Base-by-base conservation (phyloP, 345 rosid genomes). In the Arabis alpina region DNA sequence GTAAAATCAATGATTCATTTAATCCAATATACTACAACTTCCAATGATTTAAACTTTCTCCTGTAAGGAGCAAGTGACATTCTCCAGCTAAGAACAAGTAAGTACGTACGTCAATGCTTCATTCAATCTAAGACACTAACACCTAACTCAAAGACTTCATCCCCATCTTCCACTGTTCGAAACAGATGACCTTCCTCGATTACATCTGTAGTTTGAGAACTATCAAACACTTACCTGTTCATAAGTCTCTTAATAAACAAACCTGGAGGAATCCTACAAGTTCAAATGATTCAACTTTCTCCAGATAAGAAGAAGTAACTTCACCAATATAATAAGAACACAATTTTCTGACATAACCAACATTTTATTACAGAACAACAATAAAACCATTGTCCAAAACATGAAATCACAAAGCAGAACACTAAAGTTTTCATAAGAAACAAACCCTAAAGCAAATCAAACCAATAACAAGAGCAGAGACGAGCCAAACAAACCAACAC, bases 401-500 rank as follows among this genome's bases (percentile, higher is more conserved):
- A 74, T 28, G 74, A 68, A 61, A 75, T 5, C 51, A 67, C 47
- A 68, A 14, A 74, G 72, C 69, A 60, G 36, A 60, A 44, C 12
- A 28, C 68, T 67, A 52, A 66, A 36, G 3, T 2, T 45, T 34
- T 34, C 62, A 62, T 36, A 59, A 19, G 23, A 19, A 19, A 61
- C 10, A 54, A 54, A 53, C 19, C 59, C 73, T 61, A 52, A 8
- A 51, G 68, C 63, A 74, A 65, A 59, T 44, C 37, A 74, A 68
- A 67, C 42, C 45, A 74, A 36, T 44, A 37, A 54, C 39, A 47
- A 54, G 37, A 51, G 11, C 40, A 59, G 3, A 9, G 44, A 53
- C 14, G 67, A 74, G 62, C 73, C 78, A 47, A 68, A 75, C 5
- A 32, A 32, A 61, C 74, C 68, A 73, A 61, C 58, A 68, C 42